phyloP scores from a whole-genome alignment of 2,329 filamentous ascomycete species.

The Endoconidiophora polonica region DNA sequence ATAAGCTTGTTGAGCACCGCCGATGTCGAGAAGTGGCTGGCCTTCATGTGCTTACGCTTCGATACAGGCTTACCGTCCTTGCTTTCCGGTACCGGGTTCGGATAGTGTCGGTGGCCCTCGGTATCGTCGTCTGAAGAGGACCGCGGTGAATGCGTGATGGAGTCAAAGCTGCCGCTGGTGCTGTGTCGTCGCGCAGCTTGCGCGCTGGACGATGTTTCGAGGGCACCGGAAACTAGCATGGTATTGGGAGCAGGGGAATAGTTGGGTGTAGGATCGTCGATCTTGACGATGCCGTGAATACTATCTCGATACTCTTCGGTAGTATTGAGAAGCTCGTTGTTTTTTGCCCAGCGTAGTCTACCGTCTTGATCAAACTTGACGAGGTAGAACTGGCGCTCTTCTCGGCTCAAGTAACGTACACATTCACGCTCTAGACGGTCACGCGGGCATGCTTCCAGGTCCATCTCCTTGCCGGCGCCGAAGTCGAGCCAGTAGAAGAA shows the following conservation, averaged over 20 bases:
- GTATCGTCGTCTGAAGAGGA: conserved; percentile 31
- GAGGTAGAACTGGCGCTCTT: conserved; percentile 68
- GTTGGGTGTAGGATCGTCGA: conserved; percentile 40
- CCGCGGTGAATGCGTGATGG: conserved; percentile 14
- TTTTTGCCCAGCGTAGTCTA: conserved; percentile 74
- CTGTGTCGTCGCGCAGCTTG: conserved; percentile 15
- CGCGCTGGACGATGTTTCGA: not conserved
- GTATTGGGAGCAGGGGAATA: conserved; percentile 24
- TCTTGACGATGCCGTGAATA: conserved; percentile 52
- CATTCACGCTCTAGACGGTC: conserved; percentile 60
- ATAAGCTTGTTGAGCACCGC: conserved; percentile 65
- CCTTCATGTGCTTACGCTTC: conserved; percentile 10
- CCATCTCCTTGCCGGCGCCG: conserved; percentile 54
- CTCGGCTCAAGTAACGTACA: conserved; percentile 67
- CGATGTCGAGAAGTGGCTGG: conserved; percentile 49
- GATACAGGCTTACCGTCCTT: conserved; percentile 7
- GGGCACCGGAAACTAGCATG: conserved; percentile 9
- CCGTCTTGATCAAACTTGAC: conserved; percentile 61
- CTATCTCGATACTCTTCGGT: conserved; percentile 62
- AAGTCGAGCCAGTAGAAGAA: conserved; percentile 91
- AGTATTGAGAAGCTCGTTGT: conserved; percentile 61
- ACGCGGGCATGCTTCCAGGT: conserved; percentile 55
- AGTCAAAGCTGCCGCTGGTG: conserved; percentile 21
- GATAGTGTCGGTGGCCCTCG: conserved; percentile 19
- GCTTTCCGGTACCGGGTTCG: not conserved